Evolutionary conservation across 228 moss, liverwort and hornwort genomes (phyloP), one percentile per base, ranked within the genome.

Genomic region (Sphagnum magellanicum): DNA sequence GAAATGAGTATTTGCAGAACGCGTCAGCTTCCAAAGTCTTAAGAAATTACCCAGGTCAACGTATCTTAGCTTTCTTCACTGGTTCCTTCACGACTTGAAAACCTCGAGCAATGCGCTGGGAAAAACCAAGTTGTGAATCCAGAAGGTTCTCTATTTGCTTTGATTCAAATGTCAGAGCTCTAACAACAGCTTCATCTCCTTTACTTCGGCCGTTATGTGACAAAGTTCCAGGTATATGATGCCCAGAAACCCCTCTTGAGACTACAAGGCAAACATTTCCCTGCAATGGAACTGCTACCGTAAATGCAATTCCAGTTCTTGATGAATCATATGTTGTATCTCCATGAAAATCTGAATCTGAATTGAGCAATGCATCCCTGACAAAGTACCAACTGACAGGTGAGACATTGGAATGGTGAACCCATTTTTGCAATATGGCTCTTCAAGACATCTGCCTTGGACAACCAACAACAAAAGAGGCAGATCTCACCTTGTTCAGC

Each of bases 241-340:
- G 63, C 60, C 68, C 67, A 48, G 77, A 72, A 69, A 81, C 67
- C 66, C 90, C 87, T 71, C 89, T 79, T 32, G 83, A 88, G 60
- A 82, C 89, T 53, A 92, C 89, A 17, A 95, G 86, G 67, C 82
- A 81, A 50, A 95, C 75, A 74, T 95, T 95, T 49, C 95, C 95
- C 70, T 95, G 92, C 15, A 89, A 78, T 53, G 95, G 82, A 59
- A 92, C 92, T 17, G 92, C 83, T 6, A 89, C 83, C 9, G 95
- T 92, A 52, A 90, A 95, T 60, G 90, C 89, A 50, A 84, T 71
- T 63, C 92, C 90, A 61, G 55, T 12, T 12, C 55, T 55, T 55
- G 55, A 55, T 70, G 62, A 50, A 49, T 6, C 52, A 59, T 65
- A 57, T 15, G 3, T 9, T 5, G 2, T 14, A 5, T 8, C 48